Evolutionary conservation across 805 yeast species (phyloP).

Genomic region (Grigorovia humatica): DNA sequence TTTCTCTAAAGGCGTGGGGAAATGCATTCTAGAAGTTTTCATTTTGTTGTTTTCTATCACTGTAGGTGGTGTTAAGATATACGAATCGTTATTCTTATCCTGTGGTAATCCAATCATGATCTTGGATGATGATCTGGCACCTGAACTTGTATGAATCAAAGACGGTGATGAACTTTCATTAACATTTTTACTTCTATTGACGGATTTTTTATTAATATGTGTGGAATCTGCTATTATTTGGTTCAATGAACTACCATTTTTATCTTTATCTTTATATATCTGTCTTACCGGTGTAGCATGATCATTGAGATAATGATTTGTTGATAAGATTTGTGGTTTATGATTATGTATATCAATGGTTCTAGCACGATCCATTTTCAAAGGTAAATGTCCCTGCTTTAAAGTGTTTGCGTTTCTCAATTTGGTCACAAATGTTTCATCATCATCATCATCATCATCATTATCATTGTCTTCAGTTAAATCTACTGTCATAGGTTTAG

Average conservation of each 20-base stretch:
- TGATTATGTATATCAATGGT: background rate
- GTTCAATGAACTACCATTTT: background rate
- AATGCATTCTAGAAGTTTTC: slow-evolving; percentile 2
- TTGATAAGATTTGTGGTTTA: background rate
- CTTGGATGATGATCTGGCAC: background rate
- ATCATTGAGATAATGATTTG: background rate
- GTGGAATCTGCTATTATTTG: slow-evolving; percentile 3
- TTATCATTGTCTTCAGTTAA: slow-evolving; percentile 6
- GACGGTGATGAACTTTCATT: background rate
- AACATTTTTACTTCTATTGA: background rate
- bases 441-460: slow-evolving; percentile 8
- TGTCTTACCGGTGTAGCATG: background rate
- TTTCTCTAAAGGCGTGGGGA: slow-evolving; percentile 20
- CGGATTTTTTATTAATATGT: background rate
- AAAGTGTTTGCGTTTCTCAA: slow-evolving; percentile 10
- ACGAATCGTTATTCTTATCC: background rate
- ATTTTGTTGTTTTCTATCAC: background rate
- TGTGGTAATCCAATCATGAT: background rate
- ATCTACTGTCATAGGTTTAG: slow-evolving; percentile 19
- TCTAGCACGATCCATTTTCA: background rate
- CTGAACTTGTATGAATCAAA: background rate
- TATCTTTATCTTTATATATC: background rate
- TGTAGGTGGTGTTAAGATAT: background rate
- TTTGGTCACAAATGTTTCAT: slow-evolving; percentile 14
- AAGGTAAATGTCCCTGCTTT: background rate